phyloP scores from a whole-genome alignment of 2,329 filamentous ascomycete species.

The Trichoderma simmonsii region DNA sequence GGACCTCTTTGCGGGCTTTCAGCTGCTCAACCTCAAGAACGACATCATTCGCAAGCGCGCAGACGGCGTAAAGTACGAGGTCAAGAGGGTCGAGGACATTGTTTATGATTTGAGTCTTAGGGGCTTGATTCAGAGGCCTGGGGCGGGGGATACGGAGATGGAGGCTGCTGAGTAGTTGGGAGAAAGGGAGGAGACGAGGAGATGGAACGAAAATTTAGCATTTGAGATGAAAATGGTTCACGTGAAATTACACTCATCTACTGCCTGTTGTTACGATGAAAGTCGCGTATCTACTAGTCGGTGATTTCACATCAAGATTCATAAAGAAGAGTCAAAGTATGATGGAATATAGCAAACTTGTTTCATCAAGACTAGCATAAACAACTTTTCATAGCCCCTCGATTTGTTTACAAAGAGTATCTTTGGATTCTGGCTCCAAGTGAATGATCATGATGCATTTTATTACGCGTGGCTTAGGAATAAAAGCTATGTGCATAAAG shows the following conservation, averaged over 20 bases:
- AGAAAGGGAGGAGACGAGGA: conserved; percentile 6
- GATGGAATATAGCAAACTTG: not conserved
- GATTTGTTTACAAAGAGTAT: not conserved
- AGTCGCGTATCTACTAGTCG: not conserved
- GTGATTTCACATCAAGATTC: not conserved
- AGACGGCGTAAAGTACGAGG: conserved; percentile 93
- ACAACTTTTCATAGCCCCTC: not conserved
- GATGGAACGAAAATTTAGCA: not conserved
- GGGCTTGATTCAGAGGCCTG: conserved; percentile 64
- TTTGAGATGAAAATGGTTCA: not conserved
- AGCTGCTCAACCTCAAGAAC: conserved; percentile 96
- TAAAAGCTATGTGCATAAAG: not conserved
- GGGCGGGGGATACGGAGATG: conserved; percentile 37
- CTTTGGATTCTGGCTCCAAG: not conserved
- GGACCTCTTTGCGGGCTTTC: conserved; percentile 92
- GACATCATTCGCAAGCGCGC: conserved; percentile 82
- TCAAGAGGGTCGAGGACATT: conserved; percentile 97
- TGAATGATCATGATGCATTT: not conserved
- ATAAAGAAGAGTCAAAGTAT: not conserved
- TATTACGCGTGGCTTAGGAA: not conserved
- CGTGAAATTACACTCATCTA: not conserved
- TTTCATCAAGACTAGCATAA: not conserved
- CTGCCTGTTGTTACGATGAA: not conserved
- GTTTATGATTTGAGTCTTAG: conserved; percentile 92
- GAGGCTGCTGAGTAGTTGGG: conserved; percentile 27